Percentiles rank a stretch among this genome's conserved stretches.
Evolutionary conservation across 345 rosid genomes (phyloP).

Genomic region (Laguncularia racemosa): DNA sequence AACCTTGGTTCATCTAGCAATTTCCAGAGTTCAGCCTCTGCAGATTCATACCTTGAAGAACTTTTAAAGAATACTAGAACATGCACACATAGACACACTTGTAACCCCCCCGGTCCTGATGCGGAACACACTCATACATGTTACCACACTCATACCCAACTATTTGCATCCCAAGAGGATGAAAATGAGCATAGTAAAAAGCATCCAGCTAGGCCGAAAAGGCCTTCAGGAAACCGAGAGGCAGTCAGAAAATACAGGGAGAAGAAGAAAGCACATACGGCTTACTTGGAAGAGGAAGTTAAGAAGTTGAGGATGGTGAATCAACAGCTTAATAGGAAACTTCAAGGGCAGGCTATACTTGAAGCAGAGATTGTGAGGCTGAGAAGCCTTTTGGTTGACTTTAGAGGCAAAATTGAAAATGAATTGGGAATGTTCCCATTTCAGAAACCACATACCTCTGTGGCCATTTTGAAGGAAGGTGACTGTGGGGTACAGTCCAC

Average conservation of each 20-base stretch:
- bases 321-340: slow-evolving; percentile 38
- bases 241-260: slow-evolving; percentile 79
- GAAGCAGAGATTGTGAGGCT: slow-evolving; percentile 54
- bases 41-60: slow-evolving; percentile 30
- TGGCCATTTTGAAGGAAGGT: slow-evolving; percentile 27
- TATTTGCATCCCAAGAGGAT: slow-evolving; percentile 38
- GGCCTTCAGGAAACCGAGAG: slow-evolving; percentile 59
- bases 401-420: slow-evolving; percentile 43
- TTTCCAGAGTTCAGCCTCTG: slow-evolving; percentile 19
- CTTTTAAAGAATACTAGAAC: slow-evolving; percentile 31
- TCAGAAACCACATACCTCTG: slow-evolving; percentile 24
- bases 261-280: slow-evolving; percentile 69
- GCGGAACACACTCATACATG: slow-evolving; percentile 58
- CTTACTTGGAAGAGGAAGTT: slow-evolving; percentile 70
- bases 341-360: slow-evolving; percentile 43
- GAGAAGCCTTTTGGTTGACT: slow-evolving; percentile 32
- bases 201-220: slow-evolving; percentile 23
- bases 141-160: slow-evolving; percentile 57
- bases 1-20: slow-evolving; percentile 19
- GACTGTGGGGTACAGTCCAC: slow-evolving; percentile 18
- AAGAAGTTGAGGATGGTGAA: slow-evolving; percentile 36
- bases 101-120: slow-evolving; percentile 66
- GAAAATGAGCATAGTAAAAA: slow-evolving; percentile 16
- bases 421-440: slow-evolving; percentile 44
- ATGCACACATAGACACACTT: slow-evolving; percentile 72